These are phyloP conservation scores for Wickerhamomyces alni DNA, from an alignment of 805 yeast genomes.

Conservation along the genomic window DNA sequence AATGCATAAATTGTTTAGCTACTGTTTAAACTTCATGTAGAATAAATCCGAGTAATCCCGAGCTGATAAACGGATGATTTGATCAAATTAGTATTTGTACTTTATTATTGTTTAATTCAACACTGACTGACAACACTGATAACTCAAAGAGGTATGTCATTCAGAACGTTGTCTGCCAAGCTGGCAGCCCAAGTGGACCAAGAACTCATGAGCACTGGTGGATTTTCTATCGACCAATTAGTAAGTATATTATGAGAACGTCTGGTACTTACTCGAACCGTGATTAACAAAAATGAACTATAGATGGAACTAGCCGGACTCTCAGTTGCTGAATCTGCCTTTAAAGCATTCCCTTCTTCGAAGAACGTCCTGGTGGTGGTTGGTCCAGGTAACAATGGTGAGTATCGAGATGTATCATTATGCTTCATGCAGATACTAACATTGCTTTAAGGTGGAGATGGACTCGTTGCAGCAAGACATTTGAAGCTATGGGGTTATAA, in stretches of 20 bases:
- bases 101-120: too few relatives aligned
- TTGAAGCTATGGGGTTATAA: conserved; percentile 70
- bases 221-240: conserved; percentile 77
- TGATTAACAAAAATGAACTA: conserved; percentile 2
- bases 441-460: conserved; percentile 65
- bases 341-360: conserved; percentile 50
- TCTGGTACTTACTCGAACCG: too few relatives aligned
- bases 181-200: conserved; percentile 73
- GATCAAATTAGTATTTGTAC: too few relatives aligned
- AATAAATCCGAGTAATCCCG: background rate
- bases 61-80: too few relatives aligned
- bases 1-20: background rate
- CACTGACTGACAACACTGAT: too few relatives aligned
- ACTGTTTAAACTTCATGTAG: too few relatives aligned
- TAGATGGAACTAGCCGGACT: conserved; percentile 94
- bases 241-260: conserved; percentile 29
- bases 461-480: conserved; percentile 92
- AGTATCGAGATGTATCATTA: conserved; percentile 57
- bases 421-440: conserved; percentile 47
- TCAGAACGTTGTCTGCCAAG: conserved; percentile 39
- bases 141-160: conserved; percentile 1
- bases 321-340: conserved; percentile 85
- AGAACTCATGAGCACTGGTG: conserved; percentile 82
- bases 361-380: conserved; percentile 61
- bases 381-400: conserved; percentile 96